Base-by-base conservation (phyloP, 768 basidiomycete genomes). In the Rubroboletus pulcherrimus region DNA sequence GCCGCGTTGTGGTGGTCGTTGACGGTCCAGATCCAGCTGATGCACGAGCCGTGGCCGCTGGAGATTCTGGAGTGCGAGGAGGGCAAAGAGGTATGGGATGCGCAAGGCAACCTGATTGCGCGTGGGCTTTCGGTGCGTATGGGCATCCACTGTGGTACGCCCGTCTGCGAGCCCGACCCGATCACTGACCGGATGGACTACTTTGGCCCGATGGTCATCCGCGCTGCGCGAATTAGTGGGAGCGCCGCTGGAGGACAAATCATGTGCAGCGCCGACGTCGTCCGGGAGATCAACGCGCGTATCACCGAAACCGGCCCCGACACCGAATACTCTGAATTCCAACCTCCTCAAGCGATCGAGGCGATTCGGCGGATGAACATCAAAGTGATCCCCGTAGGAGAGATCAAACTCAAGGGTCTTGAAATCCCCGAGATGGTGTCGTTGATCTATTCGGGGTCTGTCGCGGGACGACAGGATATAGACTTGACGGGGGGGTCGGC, bases 141-240 rank as follows among this genome's bases (percentile, higher is more conserved):
- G 95, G 96, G 97, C 39, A 89, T 99, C 40, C 97, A 99, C 69
- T 93, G 89, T 63, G 97, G 97, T 15, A 70, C 72, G 21, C 97
- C 97, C 0, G 81, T 91, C 30, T 97, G 93, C 67, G 95, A 97
- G 66, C 81, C 84, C 4, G 97, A 99, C 71, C 87, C 89, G 2
- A 86, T 93, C 66, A 96, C 93, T 5, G 77, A 85, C 56, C 88
- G 97, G 43, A 98, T 99, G 97, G 96, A 98, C 70, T 98, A 98
- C 73, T 91, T 96, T 64, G 95, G 95, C 0, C 87, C 93, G 1
- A 92, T 97, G 84, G 93, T 96, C 62, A 98, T 98, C 71, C 89
- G 94, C 33, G 81, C 95, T 0, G 85, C 96, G 6, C 82, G 96
- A 39, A 91, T 99, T 64, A 83, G 78, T 56, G 84, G 86, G 21